Evolutionary conservation across 306 rosid genomes (phyloP).

Genomic region (Lagenaria siceraria): DNA sequence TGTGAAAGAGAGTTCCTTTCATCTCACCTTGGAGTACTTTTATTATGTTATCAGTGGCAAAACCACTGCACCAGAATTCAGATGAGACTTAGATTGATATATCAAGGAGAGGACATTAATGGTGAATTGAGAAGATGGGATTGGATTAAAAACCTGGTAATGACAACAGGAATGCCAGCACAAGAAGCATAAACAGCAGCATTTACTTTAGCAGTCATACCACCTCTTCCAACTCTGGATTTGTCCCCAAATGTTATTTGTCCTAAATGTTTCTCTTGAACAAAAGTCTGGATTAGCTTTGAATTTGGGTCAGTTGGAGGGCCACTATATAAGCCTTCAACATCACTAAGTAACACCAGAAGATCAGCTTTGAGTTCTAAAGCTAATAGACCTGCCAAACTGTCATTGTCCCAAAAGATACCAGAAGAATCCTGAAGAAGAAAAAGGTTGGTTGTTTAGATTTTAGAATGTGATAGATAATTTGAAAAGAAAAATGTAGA

Average conservation of each 20-base stretch:
- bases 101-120: background rate
- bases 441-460: slow-evolving; percentile 9
- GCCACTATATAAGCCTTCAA: slow-evolving; percentile 79
- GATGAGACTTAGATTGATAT: background rate
- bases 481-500: background rate
- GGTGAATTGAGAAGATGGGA: background rate
- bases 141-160: slow-evolving; percentile 45
- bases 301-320: slow-evolving; percentile 78
- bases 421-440: slow-evolving; percentile 73
- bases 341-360: slow-evolving; percentile 76
- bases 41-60: slow-evolving; percentile 56
- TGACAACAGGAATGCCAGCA: slow-evolving; percentile 76
- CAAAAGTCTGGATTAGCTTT: slow-evolving; percentile 61
- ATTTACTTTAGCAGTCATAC: slow-evolving; percentile 84
- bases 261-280: slow-evolving; percentile 58
- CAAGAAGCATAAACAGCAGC: slow-evolving; percentile 67
- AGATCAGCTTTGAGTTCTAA: slow-evolving; percentile 79
- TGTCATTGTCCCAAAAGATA: slow-evolving; percentile 88
- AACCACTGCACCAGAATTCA: slow-evolving; percentile 40
- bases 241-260: slow-evolving; percentile 83
- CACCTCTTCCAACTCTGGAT: slow-evolving; percentile 79
- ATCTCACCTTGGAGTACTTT: slow-evolving; percentile 68
- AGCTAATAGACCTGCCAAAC: slow-evolving; percentile 76
- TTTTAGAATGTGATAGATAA: slow-evolving; percentile 10
- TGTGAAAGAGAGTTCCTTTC: slow-evolving; percentile 75